phyloP scores from a whole-genome alignment of 192 early-diverging fungal species.

The Backusella circina region DNA sequence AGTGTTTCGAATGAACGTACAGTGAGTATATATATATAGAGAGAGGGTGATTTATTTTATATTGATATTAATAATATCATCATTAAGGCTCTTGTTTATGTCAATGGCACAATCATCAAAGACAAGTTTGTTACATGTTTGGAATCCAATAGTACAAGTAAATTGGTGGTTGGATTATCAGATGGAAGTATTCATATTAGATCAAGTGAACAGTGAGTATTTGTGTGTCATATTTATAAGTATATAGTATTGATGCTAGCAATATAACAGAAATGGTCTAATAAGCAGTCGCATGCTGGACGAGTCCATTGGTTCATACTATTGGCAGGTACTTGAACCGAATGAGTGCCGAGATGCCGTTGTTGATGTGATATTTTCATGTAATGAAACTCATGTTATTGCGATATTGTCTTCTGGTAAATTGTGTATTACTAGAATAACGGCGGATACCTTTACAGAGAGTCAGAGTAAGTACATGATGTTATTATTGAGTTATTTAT shows the following conservation, averaged over 20 bases:
- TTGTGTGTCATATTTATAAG: not conserved
- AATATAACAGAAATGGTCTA: not conserved
- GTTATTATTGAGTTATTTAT: not conserved
- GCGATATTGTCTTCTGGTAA: constrained; percentile 23
- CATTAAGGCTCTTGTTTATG: not conserved
- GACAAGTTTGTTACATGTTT: constrained; percentile 19
- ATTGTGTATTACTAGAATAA: constrained; percentile 20
- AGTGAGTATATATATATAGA: not conserved
- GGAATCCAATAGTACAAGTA: not conserved
- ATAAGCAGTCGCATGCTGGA: not conserved
- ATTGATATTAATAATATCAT: not conserved
- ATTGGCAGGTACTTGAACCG: constrained; percentile 15
- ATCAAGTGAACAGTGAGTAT: constrained; percentile 9
- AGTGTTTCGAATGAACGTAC: not conserved
- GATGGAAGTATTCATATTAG: constrained; percentile 30
- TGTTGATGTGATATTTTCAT: constrained; percentile 16
- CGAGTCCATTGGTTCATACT: constrained; percentile 2
- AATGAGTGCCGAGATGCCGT: constrained; percentile 16
- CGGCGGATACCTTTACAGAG: not conserved
- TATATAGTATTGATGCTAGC: not conserved
- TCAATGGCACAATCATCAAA: constrained; percentile 5
- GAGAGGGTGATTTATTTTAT: not conserved
- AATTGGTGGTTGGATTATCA: constrained; percentile 22
- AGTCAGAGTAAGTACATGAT: not conserved
- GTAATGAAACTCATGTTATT: constrained; percentile 28